Conservation (phyloP, 768 basidiomycete species). For the Polyporus arcularius region DNA sequence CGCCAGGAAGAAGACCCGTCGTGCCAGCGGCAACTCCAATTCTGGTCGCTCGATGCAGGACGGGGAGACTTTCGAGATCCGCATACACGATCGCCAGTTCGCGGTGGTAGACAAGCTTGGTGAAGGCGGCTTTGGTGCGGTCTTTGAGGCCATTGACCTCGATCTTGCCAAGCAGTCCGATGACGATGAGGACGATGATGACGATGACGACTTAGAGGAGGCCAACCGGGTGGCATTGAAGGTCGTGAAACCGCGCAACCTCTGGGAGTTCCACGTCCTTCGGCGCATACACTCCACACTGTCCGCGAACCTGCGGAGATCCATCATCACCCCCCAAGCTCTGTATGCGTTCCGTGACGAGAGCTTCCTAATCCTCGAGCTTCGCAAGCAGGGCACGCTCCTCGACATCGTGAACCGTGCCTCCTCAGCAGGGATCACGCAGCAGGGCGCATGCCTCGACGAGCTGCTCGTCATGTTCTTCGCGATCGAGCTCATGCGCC, state of each 20-base stretch:
- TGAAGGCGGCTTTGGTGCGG: slow-evolving; percentile 94
- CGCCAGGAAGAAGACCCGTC: slow-evolving; percentile 45
- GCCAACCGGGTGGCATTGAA: slow-evolving; percentile 79
- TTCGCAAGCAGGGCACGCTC: slow-evolving; percentile 89
- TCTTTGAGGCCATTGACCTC: slow-evolving; percentile 79
- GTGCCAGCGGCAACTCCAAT: slow-evolving; percentile 33
- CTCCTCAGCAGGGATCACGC: slow-evolving; percentile 68
- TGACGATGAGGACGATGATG: slow-evolving; percentile 44
- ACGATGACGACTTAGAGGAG: slow-evolving; percentile 56
- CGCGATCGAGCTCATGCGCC: slow-evolving; percentile 82
- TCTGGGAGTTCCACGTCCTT: slow-evolving; percentile 93
- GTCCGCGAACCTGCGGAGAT: slow-evolving; percentile 55
- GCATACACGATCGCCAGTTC: slow-evolving; percentile 64
- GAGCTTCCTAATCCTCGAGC: slow-evolving; percentile 85
- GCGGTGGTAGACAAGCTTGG: slow-evolving; percentile 86
- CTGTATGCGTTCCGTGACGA: slow-evolving; percentile 89
- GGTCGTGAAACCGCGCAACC: slow-evolving; percentile 81
- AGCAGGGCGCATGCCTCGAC: slow-evolving; percentile 81
- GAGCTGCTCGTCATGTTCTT: slow-evolving; percentile 96
- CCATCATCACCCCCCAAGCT: slow-evolving; percentile 75
- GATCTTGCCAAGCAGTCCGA: slow-evolving; percentile 36
- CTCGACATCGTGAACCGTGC: slow-evolving; percentile 92
- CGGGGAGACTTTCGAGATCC: slow-evolving; percentile 51
- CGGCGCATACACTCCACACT: slow-evolving; percentile 73
- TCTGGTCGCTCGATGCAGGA: slow-evolving; percentile 34